These are phyloP conservation scores for Debaryomyces sp. DNA, from an alignment of 1,139 yeast genomes.

Conservation along the genomic window DNA sequence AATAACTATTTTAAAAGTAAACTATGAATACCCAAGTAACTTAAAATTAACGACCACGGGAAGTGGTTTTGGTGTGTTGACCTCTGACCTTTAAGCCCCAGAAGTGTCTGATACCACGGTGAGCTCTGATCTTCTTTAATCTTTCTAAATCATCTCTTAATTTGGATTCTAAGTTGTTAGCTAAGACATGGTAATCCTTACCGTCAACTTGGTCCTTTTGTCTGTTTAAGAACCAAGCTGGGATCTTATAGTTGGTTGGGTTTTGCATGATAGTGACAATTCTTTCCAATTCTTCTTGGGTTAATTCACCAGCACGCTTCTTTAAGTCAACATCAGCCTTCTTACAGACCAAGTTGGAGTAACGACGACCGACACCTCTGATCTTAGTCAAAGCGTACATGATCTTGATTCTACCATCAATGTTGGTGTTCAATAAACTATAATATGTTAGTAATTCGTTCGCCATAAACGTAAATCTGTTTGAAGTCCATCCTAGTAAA, in stretches of 20 bases:
- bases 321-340: constrained; percentile 98
- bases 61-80: constrained; percentile 99
- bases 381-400: constrained; percentile 99
- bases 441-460: constrained; percentile 29
- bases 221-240: constrained; percentile 99
- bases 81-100: constrained; percentile 98
- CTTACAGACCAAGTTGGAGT: constrained; percentile 99
- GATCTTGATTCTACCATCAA: constrained; percentile 99
- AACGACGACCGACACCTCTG: constrained; percentile 99
- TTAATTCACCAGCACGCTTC: constrained; percentile 99
- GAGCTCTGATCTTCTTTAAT: constrained; percentile 99
- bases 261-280: constrained; percentile 99
- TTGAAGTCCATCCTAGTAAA: background rate
- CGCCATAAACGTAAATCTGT: background rate
- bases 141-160: constrained; percentile 99
- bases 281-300: constrained; percentile 99
- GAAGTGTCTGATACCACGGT: constrained; percentile 99
- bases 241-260: constrained; percentile 99
- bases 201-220: constrained; percentile 98
- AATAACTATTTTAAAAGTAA: constrained; percentile 8
- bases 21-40: constrained; percentile 17
- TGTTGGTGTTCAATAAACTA: constrained; percentile 99
- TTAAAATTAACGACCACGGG: constrained; percentile 72
- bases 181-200: constrained; percentile 98
- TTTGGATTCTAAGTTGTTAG: constrained; percentile 98